phyloP scores from a whole-genome alignment of 257 asterid species.

The Solanum rostratum region DNA sequence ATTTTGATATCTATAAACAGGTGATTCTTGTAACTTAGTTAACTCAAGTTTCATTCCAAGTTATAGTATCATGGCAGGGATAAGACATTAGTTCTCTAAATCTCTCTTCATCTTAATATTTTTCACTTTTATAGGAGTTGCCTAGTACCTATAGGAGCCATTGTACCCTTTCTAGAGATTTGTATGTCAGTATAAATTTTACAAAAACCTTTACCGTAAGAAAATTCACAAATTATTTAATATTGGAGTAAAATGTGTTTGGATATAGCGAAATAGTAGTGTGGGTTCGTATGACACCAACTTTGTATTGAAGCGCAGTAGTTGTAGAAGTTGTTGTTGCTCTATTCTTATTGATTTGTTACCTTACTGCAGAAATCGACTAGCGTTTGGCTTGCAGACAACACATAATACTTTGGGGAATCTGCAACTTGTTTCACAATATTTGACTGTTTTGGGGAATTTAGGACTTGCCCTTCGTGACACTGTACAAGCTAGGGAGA shows the following conservation, averaged over 20 bases:
- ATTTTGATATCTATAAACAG: background rate
- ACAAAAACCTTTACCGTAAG: background rate
- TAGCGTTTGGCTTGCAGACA: conserved; percentile 91
- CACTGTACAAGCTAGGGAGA: conserved; percentile 94
- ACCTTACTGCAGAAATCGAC: conserved; percentile 45
- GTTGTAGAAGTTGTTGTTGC: background rate
- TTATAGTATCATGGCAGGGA: background rate
- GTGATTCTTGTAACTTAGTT: background rate
- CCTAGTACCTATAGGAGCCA: background rate
- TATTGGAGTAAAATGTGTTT: background rate
- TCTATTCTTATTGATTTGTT: background rate
- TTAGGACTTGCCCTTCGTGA: conserved; percentile 86
- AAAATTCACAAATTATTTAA: background rate
- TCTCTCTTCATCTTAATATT: background rate
- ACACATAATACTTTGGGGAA: conserved; percentile 78
- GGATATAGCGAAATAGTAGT: background rate
- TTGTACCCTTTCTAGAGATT: background rate
- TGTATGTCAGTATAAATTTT: background rate
- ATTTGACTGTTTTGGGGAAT: conserved; percentile 74
- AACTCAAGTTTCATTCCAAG: background rate
- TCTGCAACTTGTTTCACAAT: conserved; percentile 95
- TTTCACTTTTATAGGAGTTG: background rate
- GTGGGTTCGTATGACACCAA: background rate
- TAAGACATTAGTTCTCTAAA: background rate
- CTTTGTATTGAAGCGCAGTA: background rate